These are phyloP conservation scores for Pseudoneurospora amorphoporcata DNA, from an alignment of 495 filamentous ascomycete genomes.

Conservation along the genomic window DNA sequence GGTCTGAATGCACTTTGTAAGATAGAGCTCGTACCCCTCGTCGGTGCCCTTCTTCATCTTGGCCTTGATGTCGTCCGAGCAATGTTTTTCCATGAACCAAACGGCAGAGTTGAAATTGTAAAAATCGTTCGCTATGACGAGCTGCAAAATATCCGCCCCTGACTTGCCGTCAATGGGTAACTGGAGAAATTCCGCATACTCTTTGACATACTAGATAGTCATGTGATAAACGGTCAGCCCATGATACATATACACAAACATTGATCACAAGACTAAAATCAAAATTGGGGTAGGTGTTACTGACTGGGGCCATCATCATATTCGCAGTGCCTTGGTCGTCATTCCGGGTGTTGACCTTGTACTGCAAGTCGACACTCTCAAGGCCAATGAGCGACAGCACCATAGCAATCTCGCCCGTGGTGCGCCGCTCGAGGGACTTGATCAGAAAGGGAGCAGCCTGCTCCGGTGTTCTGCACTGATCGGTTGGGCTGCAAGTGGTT, in stretches of 20 bases:
- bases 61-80: constrained; percentile 32
- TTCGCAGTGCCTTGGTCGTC: constrained; percentile 73
- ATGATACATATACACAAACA: not conserved
- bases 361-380: constrained; percentile 59
- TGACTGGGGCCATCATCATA: constrained; percentile 51
- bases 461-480: constrained; percentile 49
- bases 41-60: constrained; percentile 41
- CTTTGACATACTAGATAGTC: not conserved
- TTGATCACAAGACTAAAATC: not conserved
- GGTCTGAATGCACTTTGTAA: constrained; percentile 53
- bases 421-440: constrained; percentile 19
- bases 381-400: constrained; percentile 53
- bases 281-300: not conserved
- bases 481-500: too few species aligned
- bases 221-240: not conserved
- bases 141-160: not conserved
- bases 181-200: not conserved
- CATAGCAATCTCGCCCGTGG: constrained; percentile 49
- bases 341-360: constrained; percentile 45
- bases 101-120: constrained; percentile 64
- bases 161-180: not conserved
- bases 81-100: constrained; percentile 67
- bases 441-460: constrained; percentile 45
- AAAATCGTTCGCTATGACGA: not conserved
- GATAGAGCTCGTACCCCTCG: constrained; percentile 51